Base-by-base conservation (phyloP, 768 basidiomycete species). In the Kwoniella europaea region DNA sequence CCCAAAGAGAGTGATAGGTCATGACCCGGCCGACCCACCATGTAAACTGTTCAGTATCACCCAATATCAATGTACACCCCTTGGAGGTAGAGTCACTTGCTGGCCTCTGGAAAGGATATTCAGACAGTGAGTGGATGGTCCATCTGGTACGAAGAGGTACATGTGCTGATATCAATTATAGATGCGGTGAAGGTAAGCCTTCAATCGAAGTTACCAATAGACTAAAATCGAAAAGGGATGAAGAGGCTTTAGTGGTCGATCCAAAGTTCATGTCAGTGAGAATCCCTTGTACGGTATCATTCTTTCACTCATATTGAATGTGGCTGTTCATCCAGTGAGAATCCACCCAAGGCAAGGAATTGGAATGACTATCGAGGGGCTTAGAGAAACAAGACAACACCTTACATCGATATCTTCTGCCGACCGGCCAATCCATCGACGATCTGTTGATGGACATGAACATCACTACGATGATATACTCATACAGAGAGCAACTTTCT, bases 31-130 rank as follows among this genome's bases (percentile, higher is more conserved):
- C 46, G 67, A 68, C 27, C 52, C 50, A 24, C 72, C 72, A 3
- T 82, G 82, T 65, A 65, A 61, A 18, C 66, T 82, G 50, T 81
- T 79, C 71, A 61, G 77, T 27, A 70, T 82, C n/a, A 80, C 76
- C 24, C 82, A 81, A 67, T 82, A 79, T 67, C 75, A 82, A 65
- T 82, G 82, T 59, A 72, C 73, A 12, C 80, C 79, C 1, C 46
- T 65, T 22, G 71, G 72, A 16, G 74, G 74, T 9, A 66, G 73
- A 54, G 71, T 81, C 13, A 81, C 80, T 16, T 82, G 82, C 57
- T 82, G 80, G 80, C 80, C 82, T 13, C 46, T 82, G 1, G 78
- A 82, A 58, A 63, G 82, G 62, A 72, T 82, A 6, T 82, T 82
- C 64, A 63, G 82, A 64, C 80, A 80, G 82, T 80, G 66, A 69